These are phyloP conservation scores for Thelonectria blattea DNA, from an alignment of 2,329 filamentous ascomycete species.

Conservation along the genomic window DNA sequence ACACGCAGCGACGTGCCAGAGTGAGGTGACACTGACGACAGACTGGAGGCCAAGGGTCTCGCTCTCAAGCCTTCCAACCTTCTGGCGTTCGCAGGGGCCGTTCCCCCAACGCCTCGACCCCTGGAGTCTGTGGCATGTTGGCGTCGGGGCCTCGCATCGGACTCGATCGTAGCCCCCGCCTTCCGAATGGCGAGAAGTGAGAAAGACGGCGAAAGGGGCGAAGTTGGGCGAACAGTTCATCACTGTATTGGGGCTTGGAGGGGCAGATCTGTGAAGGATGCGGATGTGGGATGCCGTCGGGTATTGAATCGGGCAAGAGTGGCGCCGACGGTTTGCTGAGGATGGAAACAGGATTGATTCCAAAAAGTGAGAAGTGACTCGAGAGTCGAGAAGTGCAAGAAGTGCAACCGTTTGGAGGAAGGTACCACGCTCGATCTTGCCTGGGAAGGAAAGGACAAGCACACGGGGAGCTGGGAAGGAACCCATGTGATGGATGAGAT, in stretches of 20 bases:
- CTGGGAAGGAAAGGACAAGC: neutral
- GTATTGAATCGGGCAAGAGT: neutral
- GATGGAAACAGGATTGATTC: neutral
- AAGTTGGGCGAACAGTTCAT: slow-evolving; percentile 13
- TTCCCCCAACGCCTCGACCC: neutral
- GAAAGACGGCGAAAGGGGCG: slow-evolving; percentile 2
- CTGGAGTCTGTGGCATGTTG: neutral
- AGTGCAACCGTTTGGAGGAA: too few relatives aligned
- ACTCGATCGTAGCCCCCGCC: slow-evolving; percentile 17
- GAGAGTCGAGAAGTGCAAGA: too few relatives aligned
- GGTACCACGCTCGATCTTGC: too few relatives aligned
- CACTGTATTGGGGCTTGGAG: neutral
- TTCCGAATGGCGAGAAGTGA: slow-evolving; percentile 5
- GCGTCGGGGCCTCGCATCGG: slow-evolving; percentile 11
- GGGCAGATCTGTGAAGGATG: neutral
- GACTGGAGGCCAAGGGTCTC: neutral
- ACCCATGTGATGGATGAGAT: slow-evolving; percentile 21
- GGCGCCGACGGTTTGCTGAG: neutral
- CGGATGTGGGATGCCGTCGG: slow-evolving; percentile 5
- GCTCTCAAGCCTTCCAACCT: neutral
- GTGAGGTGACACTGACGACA: slow-evolving; percentile 20
- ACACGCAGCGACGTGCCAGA: slow-evolving; percentile 10
- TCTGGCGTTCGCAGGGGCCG: neutral
- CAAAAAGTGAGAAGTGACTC: neutral
- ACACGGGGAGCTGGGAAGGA: neutral